Base-by-base conservation (phyloP, 495 filamentous ascomycete species). In the Glutinoglossum americanum region DNA sequence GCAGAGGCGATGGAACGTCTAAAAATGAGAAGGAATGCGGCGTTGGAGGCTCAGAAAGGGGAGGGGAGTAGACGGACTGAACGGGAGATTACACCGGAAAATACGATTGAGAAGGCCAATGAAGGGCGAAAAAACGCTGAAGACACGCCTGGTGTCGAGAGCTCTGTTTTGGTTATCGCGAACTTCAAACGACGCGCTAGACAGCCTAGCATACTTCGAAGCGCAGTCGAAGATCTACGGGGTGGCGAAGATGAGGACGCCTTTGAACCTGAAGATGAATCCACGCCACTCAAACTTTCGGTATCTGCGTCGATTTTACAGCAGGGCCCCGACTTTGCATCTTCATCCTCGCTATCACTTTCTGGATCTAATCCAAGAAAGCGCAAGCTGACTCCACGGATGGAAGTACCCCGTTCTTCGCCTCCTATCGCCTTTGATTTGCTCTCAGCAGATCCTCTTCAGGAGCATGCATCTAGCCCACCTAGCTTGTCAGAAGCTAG, bases 181-280 rank as follows among this genome's bases (percentile, higher is more conserved):
- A 83, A 81, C 61, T 85, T 85, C 67, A 81, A 76, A 59, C 71
- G 78, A 37, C 71, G 82, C 58, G 72, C 80, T 17, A 72, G 81
- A 67, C 81, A 86, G 64, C 76, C 79, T 6, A 86, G 82, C 64
- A 76, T 87, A 57, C 67, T 87, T 15, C 75, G 78, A 19, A 77
- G 80, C 54, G 64, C 67, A 0, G 72, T 76, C 41, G 73, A 77
- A 56, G 70, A 70, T 21, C 72, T 63, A 51, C 61, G 65, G 55
- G 70, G 75, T 44, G 60, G 74, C 2, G 69, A 74, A 41, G 72
- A 74, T 49, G 71, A 76, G 23, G 76, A 78, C 58, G 75, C 73
- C 54, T 80, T 80, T 0, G 74, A 82, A 51, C 80, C 81, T 0
- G 75, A 82, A 45, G 79, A 80, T 64, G 80, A 83, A 64, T 83